These are phyloP conservation scores for Tetrastigma voinierianum DNA, from an alignment of 164 flowering plant genomes.

Conservation along the genomic window DNA sequence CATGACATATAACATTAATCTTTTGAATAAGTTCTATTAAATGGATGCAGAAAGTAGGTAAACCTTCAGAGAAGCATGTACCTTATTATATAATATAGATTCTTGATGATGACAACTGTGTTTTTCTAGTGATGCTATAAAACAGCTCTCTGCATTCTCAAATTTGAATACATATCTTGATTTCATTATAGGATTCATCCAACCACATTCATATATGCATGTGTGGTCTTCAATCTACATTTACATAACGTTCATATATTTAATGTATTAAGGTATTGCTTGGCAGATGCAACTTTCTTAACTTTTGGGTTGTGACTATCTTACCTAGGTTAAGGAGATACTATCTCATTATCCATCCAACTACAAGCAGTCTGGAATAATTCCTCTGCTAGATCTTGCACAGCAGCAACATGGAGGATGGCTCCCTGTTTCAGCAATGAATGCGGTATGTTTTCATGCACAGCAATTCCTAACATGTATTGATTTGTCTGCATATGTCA, in stretches of 20 bases:
- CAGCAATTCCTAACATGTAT: too few relatives aligned
- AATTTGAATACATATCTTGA: not conserved
- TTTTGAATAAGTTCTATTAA: too few relatives aligned
- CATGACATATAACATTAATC: too few relatives aligned
- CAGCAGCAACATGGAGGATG: conserved; percentile 99
- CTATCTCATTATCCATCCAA: conserved; percentile 94
- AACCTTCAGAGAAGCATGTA: too few relatives aligned
- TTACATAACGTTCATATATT: not conserved
- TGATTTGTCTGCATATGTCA: too few relatives aligned
- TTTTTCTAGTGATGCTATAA: too few relatives aligned
- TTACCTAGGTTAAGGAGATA: conserved; percentile 74
- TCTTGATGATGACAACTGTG: too few relatives aligned
- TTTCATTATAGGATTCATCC: not conserved
- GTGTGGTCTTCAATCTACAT: not conserved
- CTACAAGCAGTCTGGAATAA: conserved; percentile 98
- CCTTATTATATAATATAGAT: too few relatives aligned
- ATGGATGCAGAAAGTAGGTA: too few relatives aligned
- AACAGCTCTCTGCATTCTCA: too few relatives aligned
- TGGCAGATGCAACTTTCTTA: not conserved
- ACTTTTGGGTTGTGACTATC: too few relatives aligned
- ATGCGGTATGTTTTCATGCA: conserved; percentile 61
- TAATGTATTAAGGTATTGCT: not conserved
- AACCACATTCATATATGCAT: not conserved
- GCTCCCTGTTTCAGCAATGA: conserved; percentile 98
- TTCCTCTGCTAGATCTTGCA: conserved; percentile 97